Base-by-base conservation (phyloP, 768 basidiomycete species). In the Favolaschia claudopus region DNA sequence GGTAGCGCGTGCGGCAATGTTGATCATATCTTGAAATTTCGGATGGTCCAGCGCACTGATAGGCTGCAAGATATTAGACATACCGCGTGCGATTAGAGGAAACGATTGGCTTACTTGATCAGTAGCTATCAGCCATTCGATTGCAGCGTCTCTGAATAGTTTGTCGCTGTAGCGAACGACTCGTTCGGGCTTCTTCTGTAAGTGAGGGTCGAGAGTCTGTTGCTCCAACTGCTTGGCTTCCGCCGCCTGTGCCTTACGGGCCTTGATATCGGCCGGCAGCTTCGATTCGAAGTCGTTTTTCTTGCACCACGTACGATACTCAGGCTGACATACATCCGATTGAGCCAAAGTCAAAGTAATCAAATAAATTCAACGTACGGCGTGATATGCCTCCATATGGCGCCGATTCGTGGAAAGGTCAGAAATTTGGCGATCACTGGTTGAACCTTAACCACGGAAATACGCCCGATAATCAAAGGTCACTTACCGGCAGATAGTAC, bases 21-120 rank as follows among this genome's bases (percentile, higher is more conserved):
- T 19, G 42, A 75, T 72, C 78, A 79, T 76, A 1, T 70, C 51
- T 32, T 69, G 58, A 39, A 78, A 80, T 19, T 56, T 58, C 5
- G 75, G 72, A 54, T 81, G 75, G 28, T 78, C 67, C 8, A 81
- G 61, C 0, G 76, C 72, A 28, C 62, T 36, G 24, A 77, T 55
- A 0, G 76, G 77, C 72, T 73, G n/a, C 22, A 7, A 25, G 5
- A 44, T 25, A 24, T 24, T 8, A 31, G 32, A 27, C 7, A 7
- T 24, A 6, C 7, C 10, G 13, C 13, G 19, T 6, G 13, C 8
- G 15, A 36, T 13, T 13, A 36, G 28, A 28, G 33, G 27, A n/a
- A 37, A 24, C n/a, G 45, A 32, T 9, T 7, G 4, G 37, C 19
- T 5, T 29, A 56, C n/a, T 62, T 70, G 52, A 25, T 72, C 66